Conservation (phyloP, 139 green algal genomes). For the Chlamydomonas sphaeroides region DNA sequence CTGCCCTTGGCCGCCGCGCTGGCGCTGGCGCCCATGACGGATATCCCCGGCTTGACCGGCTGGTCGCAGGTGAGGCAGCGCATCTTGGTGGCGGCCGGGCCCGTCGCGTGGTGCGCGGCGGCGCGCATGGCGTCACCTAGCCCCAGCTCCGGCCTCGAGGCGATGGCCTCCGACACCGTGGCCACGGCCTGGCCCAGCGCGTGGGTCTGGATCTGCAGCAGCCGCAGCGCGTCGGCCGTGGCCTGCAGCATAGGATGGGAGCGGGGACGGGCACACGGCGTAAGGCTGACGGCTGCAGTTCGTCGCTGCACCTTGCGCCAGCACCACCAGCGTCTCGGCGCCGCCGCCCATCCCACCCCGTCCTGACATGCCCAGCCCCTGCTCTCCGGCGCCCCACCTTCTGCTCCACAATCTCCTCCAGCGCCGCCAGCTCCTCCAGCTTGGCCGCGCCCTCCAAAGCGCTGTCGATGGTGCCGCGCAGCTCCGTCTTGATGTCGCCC, state of each 20-base stretch:
- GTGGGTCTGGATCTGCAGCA: conserved; percentile 44
- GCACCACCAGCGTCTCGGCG: no score
- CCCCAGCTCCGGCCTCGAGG: conserved; percentile 38
- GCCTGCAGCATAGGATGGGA: no score
- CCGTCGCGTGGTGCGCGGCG: not conserved
- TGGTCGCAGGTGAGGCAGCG: conserved; percentile 57
- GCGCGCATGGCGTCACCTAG: not conserved
- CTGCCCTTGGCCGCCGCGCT: not conserved
- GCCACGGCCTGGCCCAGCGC: conserved; percentile 40
- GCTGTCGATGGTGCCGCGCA: not conserved
- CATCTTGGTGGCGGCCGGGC: not conserved
- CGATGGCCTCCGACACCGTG: conserved; percentile 40
- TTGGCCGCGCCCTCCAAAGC: conserved; percentile 44
- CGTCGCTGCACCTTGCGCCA: no score
- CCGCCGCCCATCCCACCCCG: no score
- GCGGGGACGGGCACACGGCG: no score
- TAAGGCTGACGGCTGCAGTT: no score
- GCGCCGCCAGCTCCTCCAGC: conserved; percentile 38
- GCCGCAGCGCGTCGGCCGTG: conserved; percentile 29
- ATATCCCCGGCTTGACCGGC: conserved; percentile 15
- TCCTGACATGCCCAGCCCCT: no score
- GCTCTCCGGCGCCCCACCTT: conserved; percentile 2
- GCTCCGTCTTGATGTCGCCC: conserved; percentile 18
- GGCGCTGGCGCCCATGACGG: not conserved
- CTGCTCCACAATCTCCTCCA: conserved; percentile 40